Evolutionary conservation across 2,329 filamentous ascomycete species (phyloP).

Genomic region (Talaromyces pinophilus): DNA sequence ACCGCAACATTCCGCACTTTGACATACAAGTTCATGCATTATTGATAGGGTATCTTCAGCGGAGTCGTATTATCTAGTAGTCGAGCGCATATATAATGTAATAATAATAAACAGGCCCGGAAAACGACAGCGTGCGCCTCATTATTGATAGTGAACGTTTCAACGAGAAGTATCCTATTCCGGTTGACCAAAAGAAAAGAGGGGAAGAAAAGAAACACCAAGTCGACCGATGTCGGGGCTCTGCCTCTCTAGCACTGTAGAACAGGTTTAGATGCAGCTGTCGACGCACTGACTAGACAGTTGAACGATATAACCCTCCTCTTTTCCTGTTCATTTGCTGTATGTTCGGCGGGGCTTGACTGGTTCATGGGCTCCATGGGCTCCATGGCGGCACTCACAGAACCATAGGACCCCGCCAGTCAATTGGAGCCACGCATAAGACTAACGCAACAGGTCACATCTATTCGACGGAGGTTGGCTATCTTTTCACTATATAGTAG

Average conservation of each 20-base stretch:
- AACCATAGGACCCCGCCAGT: conserved; percentile 12
- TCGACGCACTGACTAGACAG: conserved; percentile 1
- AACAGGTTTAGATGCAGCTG: conserved; percentile 9
- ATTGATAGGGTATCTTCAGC: background rate
- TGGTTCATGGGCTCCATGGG: conserved; percentile 8
- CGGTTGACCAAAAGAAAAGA: background rate
- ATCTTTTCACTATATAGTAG: conserved; percentile 6
- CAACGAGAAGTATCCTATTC: background rate
- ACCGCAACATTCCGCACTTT: background rate
- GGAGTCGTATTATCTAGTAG: too few species aligned
- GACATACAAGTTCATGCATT: background rate
- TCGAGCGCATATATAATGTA: background rate
- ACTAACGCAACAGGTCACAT: conserved; percentile 23
- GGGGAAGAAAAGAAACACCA: background rate
- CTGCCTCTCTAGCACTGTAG: background rate
- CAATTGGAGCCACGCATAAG: conserved; percentile 26
- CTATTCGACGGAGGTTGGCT: conserved; percentile 9
- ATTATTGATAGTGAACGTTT: background rate
- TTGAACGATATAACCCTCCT: conserved; percentile 3
- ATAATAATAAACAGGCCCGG: too few species aligned
- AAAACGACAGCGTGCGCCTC: background rate
- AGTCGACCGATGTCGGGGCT: conserved; percentile 1
- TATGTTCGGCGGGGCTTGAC: background rate
- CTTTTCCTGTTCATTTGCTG: background rate
- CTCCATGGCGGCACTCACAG: background rate